Conservation (phyloP, 441 rosid species). For the Biscutella laevigata region DNA sequence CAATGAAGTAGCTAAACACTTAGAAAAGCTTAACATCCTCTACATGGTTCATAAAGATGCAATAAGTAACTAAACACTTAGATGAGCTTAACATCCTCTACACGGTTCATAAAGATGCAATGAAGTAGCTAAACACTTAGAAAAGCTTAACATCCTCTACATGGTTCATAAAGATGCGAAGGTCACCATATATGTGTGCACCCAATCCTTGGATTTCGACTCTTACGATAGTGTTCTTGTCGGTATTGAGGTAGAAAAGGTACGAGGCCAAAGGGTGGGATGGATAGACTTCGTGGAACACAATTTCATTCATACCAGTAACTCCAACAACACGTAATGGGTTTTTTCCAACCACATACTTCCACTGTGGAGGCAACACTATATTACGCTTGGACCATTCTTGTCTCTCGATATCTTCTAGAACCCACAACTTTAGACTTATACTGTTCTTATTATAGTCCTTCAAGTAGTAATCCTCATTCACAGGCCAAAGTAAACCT, state of each 20-base stretch:
- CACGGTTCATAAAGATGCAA: too few relatives aligned
- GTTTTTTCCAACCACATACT: background rate
- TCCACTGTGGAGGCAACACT: background rate
- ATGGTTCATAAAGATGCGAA: background rate
- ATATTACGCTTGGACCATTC: background rate
- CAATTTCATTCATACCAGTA: background rate
- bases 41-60: too few relatives aligned
- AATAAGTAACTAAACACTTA: too few relatives aligned
- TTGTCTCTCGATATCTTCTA: background rate
- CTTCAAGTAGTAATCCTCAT: background rate
- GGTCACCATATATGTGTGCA: accelerated
- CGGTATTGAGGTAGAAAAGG: background rate
- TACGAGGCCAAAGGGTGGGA: background rate
- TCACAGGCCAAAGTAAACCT: background rate
- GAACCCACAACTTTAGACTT: background rate
- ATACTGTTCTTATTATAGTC: background rate
- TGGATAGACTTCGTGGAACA: background rate
- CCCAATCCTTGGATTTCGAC: background rate
- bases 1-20: too few relatives aligned
- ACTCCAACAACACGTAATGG: background rate
- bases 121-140: too few relatives aligned
- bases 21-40: too few relatives aligned
- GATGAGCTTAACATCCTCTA: too few relatives aligned
- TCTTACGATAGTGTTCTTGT: background rate
- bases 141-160: background rate